Base-by-base conservation (phyloP, 331 rosid genomes). In the Prunus yedoensis region DNA sequence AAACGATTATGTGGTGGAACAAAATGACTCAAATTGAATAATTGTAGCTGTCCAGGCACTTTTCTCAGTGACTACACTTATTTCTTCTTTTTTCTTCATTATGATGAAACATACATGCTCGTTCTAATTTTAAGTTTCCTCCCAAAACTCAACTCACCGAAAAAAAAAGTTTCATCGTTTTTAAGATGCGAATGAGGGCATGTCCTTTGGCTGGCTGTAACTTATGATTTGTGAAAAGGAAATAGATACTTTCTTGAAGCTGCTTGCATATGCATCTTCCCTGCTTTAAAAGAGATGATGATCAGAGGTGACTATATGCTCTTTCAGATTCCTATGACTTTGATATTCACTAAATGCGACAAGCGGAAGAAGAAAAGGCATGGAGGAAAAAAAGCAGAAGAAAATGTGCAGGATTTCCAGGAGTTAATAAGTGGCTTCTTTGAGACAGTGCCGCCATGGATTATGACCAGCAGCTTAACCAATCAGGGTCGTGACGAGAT, bases 321-420 rank as follows among this genome's bases (percentile, higher is more conserved):
- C 52, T 82, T 78, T 68, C 91, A 95, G 99, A 85, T 95, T 79
- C 99, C 99, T 28, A 92, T 95, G 99, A 95, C 98, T 32, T 52
- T 95, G 58, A 77, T 95, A 82, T 95, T 92, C 84, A 95, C 99
- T 47, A 95, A 95, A 88, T 95, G 99, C 45, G 99, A 95, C 94
- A 92, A 92, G 78, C 90, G 98, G 75, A 95, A 95, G 86, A 95
- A 95, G 96, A 87, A 75, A 81, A 92, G 87, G 88, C 84, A 92
- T 18, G 98, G 98, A 74, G 99, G 99, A 47, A 91, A 89, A 77
- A 89, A 88, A 73, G 88, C 96, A 5, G 98, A 95, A 82, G 99
- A 91, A 60, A 91, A 95, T 68, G 94, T 91, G 76, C 81, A 83
- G 12, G 98, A 89, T 81, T 92, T 95, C 83, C 96, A 91, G 78